Evolutionary conservation across 495 filamentous ascomycete species (phyloP).

Genomic region (Lasiosphaeria ovina): DNA sequence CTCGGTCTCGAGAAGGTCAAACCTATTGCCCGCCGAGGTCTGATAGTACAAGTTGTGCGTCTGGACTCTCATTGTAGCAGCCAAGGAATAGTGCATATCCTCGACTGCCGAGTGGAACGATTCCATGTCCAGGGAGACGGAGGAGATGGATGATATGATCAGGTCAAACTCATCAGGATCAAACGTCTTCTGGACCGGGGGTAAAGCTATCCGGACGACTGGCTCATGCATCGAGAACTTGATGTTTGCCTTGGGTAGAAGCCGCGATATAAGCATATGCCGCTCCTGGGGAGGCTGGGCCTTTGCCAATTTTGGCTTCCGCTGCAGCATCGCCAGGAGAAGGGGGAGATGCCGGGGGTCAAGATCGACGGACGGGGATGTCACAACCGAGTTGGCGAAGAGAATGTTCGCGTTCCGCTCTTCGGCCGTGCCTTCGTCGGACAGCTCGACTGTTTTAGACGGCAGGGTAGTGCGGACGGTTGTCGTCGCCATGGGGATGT

Average conservation of each 20-base stretch:
- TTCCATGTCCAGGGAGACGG: constrained; percentile 86
- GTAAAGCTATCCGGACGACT: constrained; percentile 83
- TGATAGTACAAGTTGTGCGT: constrained; percentile 96
- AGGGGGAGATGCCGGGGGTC: constrained; percentile 90
- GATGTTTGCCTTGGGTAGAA: constrained; percentile 90
- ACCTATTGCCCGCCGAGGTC: constrained; percentile 72
- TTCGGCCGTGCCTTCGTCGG: constrained; percentile 68
- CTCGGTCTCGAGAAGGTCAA: constrained; percentile 83
- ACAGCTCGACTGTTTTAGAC: constrained; percentile 85
- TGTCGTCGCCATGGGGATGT: constrained; percentile 96
- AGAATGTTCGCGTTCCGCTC: constrained; percentile 95
- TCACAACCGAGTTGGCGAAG: constrained; percentile 92
- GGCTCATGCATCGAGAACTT: constrained; percentile 97
- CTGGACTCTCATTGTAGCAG: constrained; percentile 75
- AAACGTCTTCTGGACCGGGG: constrained; percentile 58
- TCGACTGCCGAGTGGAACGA: constrained; percentile 88
- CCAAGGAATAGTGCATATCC: constrained; percentile 81
- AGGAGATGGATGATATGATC: constrained; percentile 90
- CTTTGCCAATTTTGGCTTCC: constrained; percentile 51
- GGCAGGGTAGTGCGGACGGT: constrained; percentile 93
- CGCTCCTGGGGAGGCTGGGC: constrained; percentile 39
- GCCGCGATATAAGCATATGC: constrained; percentile 78
- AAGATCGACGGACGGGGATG: constrained; percentile 93
- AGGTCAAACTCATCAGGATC: constrained; percentile 84
- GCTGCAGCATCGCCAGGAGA: constrained; percentile 69